phyloP scores from a whole-genome alignment of 1,284 basidiomycete species.

The Stygiomarasmius scandens region DNA sequence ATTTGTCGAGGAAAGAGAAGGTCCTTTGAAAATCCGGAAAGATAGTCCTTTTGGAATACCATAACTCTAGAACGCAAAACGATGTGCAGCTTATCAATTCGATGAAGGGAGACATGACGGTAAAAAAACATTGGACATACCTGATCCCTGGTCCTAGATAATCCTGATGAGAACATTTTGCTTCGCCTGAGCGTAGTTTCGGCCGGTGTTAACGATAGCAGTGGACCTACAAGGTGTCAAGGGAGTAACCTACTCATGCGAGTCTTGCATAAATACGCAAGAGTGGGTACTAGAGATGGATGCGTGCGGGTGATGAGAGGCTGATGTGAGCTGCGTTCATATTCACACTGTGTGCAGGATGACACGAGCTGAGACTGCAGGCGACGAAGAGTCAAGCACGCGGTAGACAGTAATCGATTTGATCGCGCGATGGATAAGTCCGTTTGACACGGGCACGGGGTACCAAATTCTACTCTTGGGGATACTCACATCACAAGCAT shows the following conservation, averaged over 20 bases:
- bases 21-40: constrained; percentile 54
- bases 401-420: not conserved
- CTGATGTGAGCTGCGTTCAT: not conserved
- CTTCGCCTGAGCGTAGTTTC: not conserved
- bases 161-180: constrained; percentile 3
- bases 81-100: not conserved
- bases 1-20: constrained; percentile 34
- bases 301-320: not conserved
- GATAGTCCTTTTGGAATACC: constrained; percentile 46
- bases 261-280: not conserved
- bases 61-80: constrained; percentile 30
- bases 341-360: not conserved
- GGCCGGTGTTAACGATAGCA: not conserved
- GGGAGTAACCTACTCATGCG: not conserved
- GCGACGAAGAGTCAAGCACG: not conserved
- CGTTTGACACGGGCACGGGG: not conserved
- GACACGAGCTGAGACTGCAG: not conserved
- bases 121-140: not conserved
- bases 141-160: not conserved
- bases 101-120: not conserved
- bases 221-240: not conserved
- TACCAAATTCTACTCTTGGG: not conserved
- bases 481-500: no score
- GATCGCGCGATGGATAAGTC: not conserved
- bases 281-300: not conserved